phyloP scores from a whole-genome alignment of 1,284 basidiomycete species.

The Malassezia equina region DNA sequence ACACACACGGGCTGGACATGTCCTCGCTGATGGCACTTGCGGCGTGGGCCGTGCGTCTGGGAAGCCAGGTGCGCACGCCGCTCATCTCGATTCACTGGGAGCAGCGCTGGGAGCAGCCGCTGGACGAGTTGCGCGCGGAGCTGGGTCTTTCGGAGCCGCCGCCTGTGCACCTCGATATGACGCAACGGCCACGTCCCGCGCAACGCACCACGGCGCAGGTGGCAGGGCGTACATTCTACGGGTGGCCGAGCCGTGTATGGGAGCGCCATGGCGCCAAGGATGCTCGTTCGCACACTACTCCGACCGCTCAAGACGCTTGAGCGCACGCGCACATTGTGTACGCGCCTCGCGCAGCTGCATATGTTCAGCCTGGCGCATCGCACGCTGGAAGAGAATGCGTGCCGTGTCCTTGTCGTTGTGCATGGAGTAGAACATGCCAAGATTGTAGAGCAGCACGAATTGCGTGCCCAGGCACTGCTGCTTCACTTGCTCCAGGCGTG shows the following conservation, averaged over 20 bases:
- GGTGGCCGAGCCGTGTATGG: slow-evolving; percentile 38
- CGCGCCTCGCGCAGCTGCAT: slow-evolving; percentile 17
- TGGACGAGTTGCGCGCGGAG: slow-evolving; percentile 68
- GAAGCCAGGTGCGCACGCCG: slow-evolving; percentile 59
- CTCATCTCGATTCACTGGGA: slow-evolving; percentile 94
- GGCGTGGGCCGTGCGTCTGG: slow-evolving; percentile 68
- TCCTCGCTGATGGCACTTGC: slow-evolving; percentile 19
- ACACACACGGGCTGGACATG: slow-evolving; percentile 50
- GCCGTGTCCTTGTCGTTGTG: slow-evolving; percentile 12
- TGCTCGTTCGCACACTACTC: neutral
- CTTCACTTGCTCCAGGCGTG: slow-evolving; percentile 25
- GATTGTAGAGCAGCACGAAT: slow-evolving; percentile 40
- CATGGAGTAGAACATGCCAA: slow-evolving; percentile 29
- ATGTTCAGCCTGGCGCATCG: slow-evolving; percentile 14
- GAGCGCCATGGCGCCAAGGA: slow-evolving; percentile 22
- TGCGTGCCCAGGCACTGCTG: slow-evolving; percentile 37
- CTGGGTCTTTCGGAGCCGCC: slow-evolving; percentile 57
- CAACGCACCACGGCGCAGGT: slow-evolving; percentile 3
- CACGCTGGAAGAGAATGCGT: slow-evolving; percentile 10
- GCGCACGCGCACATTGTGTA: slow-evolving; percentile 11
- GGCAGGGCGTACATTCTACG: slow-evolving; percentile 18
- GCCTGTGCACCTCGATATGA: slow-evolving; percentile 29
- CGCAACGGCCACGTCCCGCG: slow-evolving; percentile 9
- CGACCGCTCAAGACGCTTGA: slow-evolving; percentile 13
- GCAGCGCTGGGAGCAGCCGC: slow-evolving; percentile 73